These are phyloP conservation scores for Ceratobasidium papillatum DNA, from an alignment of 1,284 basidiomycete genomes.

Conservation along the genomic window DNA sequence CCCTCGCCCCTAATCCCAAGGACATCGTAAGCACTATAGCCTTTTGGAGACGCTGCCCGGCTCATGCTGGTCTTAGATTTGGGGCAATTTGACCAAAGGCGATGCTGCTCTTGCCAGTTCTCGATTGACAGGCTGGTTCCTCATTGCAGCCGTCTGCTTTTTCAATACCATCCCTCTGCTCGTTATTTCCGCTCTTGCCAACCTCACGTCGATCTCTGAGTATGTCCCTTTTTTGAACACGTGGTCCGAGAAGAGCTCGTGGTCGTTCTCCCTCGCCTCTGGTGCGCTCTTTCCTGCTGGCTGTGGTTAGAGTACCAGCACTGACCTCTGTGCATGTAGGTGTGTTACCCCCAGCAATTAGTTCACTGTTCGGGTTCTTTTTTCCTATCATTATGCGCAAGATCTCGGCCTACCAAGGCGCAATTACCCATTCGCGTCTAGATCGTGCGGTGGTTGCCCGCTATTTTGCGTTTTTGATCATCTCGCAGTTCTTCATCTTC, in stretches of 20 bases:
- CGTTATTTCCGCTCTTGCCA: slow-evolving; percentile 82
- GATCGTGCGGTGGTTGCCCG: slow-evolving; percentile 90
- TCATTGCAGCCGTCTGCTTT: slow-evolving; percentile 80
- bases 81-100: slow-evolving; percentile 85
- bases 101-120: slow-evolving; percentile 72
- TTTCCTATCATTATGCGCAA: slow-evolving; percentile 88
- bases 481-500: slow-evolving; percentile 90
- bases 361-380: slow-evolving; percentile 88
- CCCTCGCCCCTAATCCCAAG: slow-evolving; percentile 83
- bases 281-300: slow-evolving; percentile 53
- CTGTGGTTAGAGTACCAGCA: not conserved
- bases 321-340: slow-evolving; percentile 27
- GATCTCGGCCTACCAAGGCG: slow-evolving; percentile 84
- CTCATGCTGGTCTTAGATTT: slow-evolving; percentile 62
- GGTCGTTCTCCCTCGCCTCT: slow-evolving; percentile 77
- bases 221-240: slow-evolving; percentile 75
- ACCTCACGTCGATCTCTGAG: slow-evolving; percentile 72
- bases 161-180: slow-evolving; percentile 91
- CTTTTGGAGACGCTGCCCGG: not conserved
- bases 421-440: slow-evolving; percentile 74
- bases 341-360: slow-evolving; percentile 86
- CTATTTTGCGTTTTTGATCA: slow-evolving; percentile 91
- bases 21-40: slow-evolving; percentile 69
- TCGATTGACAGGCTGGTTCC: slow-evolving; percentile 75
- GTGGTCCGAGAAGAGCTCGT: slow-evolving; percentile 70